Evolutionary conservation across 2,329 filamentous ascomycete genomes (phyloP).

Genomic region (Penicillium decumbens): DNA sequence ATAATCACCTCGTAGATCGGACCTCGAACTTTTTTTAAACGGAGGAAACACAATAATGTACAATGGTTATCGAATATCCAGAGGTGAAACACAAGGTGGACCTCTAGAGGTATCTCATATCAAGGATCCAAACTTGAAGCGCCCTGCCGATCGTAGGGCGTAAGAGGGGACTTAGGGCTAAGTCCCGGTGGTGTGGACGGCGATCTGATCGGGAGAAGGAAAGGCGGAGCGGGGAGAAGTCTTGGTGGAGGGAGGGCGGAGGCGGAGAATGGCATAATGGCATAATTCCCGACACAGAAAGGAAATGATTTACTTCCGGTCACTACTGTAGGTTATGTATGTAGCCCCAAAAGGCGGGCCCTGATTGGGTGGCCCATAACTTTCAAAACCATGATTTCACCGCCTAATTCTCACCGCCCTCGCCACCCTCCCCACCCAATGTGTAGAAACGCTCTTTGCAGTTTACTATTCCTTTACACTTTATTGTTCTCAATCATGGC

Average conservation of each 20-base stretch:
- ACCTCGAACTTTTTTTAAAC: not conserved
- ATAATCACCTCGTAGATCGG: not conserved
- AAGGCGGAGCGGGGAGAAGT: slow-evolving; percentile 7
- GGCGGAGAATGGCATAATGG: slow-evolving; percentile 5
- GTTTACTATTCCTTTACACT: too few species aligned
- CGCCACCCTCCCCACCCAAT: too few species aligned
- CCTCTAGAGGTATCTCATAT: not conserved
- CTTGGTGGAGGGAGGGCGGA: slow-evolving; percentile 3
- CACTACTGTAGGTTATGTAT: not conserved
- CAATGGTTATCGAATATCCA: slow-evolving; percentile 4
- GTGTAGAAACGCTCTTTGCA: too few species aligned
- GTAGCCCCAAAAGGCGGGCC: too few species aligned
- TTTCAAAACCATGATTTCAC: too few species aligned
- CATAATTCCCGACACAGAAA: not conserved
- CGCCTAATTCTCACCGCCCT: too few species aligned
- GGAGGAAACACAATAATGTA: not conserved
- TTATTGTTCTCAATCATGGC: too few species aligned
- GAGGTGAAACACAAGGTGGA: slow-evolving; percentile 1
- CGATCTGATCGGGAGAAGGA: not conserved
- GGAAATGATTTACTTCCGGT: slow-evolving; percentile 1
- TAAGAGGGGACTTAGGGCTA: not conserved
- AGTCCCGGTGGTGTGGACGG: not conserved
- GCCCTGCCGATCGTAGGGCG: not conserved
- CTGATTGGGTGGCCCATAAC: too few species aligned
- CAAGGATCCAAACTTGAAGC: not conserved